Conservation (phyloP, 2,329 filamentous ascomycete species). For the Escovopsis sp. region DNA sequence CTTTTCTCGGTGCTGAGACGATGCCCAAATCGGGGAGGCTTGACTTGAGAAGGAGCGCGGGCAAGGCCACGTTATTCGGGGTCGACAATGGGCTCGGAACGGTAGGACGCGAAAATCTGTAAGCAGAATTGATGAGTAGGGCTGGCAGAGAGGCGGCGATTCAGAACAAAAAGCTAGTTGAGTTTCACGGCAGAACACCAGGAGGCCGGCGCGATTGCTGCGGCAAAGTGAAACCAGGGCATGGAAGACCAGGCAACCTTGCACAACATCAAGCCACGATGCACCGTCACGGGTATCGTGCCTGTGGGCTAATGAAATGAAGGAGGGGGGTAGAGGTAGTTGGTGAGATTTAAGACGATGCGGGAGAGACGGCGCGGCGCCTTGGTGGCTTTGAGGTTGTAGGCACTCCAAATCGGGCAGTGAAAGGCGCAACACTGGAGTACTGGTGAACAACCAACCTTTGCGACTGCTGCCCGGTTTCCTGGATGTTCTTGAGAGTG, state of each 20-base stretch:
- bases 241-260: conserved; percentile 11
- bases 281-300: not conserved
- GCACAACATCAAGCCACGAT: conserved; percentile 10
- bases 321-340: conserved; percentile 1
- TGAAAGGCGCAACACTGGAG: not conserved
- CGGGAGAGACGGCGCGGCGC: not conserved
- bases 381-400: not conserved
- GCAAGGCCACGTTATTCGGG: conserved; percentile 27
- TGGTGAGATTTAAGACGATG: not conserved
- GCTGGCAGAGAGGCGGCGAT: conserved; percentile 1
- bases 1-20: conserved; percentile 10
- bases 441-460: too few species aligned
- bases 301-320: not conserved
- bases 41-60: conserved; percentile 25
- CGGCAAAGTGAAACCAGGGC: conserved; percentile 9
- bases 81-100: conserved; percentile 36
- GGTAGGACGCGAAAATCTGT: conserved; percentile 32
- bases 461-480: too few species aligned
- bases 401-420: not conserved
- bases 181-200: conserved; percentile 14
- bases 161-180: conserved; percentile 2
- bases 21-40: conserved; percentile 8
- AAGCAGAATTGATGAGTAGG: conserved; percentile 11
- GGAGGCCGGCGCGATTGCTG: conserved; percentile 5
- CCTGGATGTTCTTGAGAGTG: too few species aligned